These are phyloP conservation scores for Nicotiana sylvestris DNA, from an alignment of 257 asterid species.

Conservation along the genomic window DNA sequence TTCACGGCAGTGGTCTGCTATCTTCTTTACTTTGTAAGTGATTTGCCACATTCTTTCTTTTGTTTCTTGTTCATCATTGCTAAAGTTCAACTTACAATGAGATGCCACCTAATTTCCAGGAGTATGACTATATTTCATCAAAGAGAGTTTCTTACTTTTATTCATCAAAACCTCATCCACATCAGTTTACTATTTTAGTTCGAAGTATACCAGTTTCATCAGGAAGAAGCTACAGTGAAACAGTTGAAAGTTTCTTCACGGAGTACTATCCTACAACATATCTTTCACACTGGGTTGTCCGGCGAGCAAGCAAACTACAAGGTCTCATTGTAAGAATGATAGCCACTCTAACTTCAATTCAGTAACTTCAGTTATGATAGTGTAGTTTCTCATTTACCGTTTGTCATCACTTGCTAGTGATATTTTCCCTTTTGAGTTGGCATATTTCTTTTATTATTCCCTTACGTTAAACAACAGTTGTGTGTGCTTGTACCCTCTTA, in stretches of 20 bases:
- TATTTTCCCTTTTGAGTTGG: background rate
- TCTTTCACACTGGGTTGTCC: slow-evolving; percentile 83
- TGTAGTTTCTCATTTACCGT: slow-evolving; percentile 3
- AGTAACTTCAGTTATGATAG: slow-evolving; percentile 7
- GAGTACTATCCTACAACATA: slow-evolving; percentile 77
- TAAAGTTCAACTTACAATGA: slow-evolving; percentile 10
- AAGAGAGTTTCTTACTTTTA: slow-evolving; percentile 66
- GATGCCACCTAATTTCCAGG: slow-evolving; percentile 52
- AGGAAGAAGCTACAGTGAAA: slow-evolving; percentile 62
- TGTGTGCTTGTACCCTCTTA: background rate
- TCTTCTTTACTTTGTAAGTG: slow-evolving; percentile 88
- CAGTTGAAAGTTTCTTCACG: slow-evolving; percentile 71
- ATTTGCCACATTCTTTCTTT: slow-evolving; percentile 14
- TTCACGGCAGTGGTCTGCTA: slow-evolving; percentile 95
- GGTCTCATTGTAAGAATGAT: slow-evolving; percentile 66
- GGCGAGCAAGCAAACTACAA: slow-evolving; percentile 68
- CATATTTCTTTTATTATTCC: background rate
- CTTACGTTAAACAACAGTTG: background rate
- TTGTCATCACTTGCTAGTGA: background rate
- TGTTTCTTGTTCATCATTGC: slow-evolving; percentile 4
- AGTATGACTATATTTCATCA: slow-evolving; percentile 68
- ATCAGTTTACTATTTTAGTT: slow-evolving; percentile 79
- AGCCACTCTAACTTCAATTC: slow-evolving; percentile 11
- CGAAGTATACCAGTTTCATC: slow-evolving; percentile 76
- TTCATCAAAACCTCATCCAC: slow-evolving; percentile 71